Base-by-base conservation (phyloP, 2,329 filamentous ascomycete species). In the Tolypocladium cylindrosporum region DNA sequence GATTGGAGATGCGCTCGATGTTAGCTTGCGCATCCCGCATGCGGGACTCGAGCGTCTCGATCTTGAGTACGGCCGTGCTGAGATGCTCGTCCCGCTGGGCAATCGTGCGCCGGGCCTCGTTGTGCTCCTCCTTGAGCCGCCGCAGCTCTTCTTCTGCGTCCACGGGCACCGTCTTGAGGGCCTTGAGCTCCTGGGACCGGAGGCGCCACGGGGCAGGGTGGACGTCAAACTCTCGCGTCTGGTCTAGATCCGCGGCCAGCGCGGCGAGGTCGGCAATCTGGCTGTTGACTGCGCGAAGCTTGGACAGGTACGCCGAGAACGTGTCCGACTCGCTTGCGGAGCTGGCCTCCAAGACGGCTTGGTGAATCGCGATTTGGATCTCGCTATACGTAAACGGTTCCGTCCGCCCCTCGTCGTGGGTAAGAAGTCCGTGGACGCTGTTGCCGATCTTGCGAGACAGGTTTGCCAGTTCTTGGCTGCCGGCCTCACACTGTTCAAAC, bases 21-120 rank as follows among this genome's bases (percentile, higher is more conserved):
- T 93, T 92, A 69, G 88, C 85, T 62, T 86, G 85, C 7, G 90
- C 89, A 67, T 95, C 91, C 59, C 87, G 85, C 86, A 94, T 92
- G 58, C 90, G 82, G 9, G 90, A 89, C 71, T 96, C 90, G 42
- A 97, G 84, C 45, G 94, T 90, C 72, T 97, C 93, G 64, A 97
- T 96, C 72, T 94, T 92, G 64, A 97, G 88, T n/a, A 87, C 83
- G 31, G 90, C 82, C 59, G 95, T 93, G 71, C 95, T 91, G 56
- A 96, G 83, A 41, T 87, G 86, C 69, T 92, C 89, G 63, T 96
- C 90, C 61, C 87, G 86, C 62, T 87, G 81, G 1, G 87, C 85
- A 58, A 91, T 80, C 4, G 83, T 79, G 57, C 87, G 85, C 4
- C 89, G 87, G 24, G 88, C 86, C 67, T 93, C 90, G 63, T 87